phyloP scores from a whole-genome alignment of 768 basidiomycete species.

The Hypsizygus marmoreus region DNA sequence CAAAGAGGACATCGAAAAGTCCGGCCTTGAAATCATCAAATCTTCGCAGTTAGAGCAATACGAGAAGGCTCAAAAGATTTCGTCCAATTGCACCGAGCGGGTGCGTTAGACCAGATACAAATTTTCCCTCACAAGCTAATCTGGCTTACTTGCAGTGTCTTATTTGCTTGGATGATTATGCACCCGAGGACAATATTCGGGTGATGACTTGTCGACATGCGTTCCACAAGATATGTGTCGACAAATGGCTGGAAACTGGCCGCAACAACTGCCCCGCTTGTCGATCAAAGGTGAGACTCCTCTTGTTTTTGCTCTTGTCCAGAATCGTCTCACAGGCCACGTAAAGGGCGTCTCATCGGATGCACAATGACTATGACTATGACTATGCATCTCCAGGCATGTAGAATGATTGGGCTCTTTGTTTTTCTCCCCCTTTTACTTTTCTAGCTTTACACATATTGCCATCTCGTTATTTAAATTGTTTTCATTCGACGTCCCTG shows the following conservation, averaged over 20 bases:
- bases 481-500: no score
- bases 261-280: conserved; percentile 93
- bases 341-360: conserved; percentile 35
- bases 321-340: background rate
- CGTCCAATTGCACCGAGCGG: conserved; percentile 78
- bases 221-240: conserved; percentile 90
- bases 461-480: no score
- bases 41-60: conserved; percentile 52
- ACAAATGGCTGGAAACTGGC: conserved; percentile 83
- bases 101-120: conserved; percentile 43
- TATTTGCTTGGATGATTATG: conserved; percentile 89
- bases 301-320: background rate
- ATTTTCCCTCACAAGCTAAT: background rate
- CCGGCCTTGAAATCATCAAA: conserved; percentile 77
- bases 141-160: conserved; percentile 52
- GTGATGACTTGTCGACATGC: conserved; percentile 82
- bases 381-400: no score
- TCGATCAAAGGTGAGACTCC: conserved; percentile 62
- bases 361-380: background rate
- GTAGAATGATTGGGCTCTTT: no score
- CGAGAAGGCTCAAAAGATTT: conserved; percentile 62
- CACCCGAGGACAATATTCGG: conserved; percentile 73
- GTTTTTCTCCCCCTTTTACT: background rate
- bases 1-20: conserved; percentile 83
- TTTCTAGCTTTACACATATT: background rate